Evolutionary conservation across 257 asterid species (phyloP).

Genomic region (Solanum piurae): DNA sequence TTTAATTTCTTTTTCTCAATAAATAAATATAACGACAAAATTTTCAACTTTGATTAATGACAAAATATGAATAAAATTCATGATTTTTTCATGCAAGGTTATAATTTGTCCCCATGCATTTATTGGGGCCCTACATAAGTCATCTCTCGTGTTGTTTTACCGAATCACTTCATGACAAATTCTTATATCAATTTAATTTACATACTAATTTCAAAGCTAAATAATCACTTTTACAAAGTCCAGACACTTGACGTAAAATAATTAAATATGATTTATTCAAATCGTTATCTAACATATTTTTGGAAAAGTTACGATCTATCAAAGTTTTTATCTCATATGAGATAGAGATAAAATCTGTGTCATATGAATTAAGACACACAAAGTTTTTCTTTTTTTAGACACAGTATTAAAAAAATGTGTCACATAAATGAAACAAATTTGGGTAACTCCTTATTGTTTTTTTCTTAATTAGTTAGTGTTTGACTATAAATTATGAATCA

Average conservation of each 20-base stretch:
- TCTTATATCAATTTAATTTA: not conserved
- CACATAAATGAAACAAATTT: too few species aligned
- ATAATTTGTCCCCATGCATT: not conserved
- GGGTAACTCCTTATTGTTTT: not conserved
- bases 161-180: slow-evolving; percentile 13
- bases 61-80: not conserved
- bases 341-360: not conserved
- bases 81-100: not conserved
- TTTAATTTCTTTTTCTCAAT: not conserved
- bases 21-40: not conserved
- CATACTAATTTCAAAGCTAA: not conserved
- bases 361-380: not conserved
- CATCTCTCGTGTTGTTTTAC: slow-evolving; percentile 3
- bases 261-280: not conserved
- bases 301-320: rapidly evolving
- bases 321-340: not conserved
- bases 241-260: not conserved
- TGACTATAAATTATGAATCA: not conserved
- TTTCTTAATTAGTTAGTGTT: not conserved
- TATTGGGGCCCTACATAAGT: not conserved
- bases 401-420: not conserved
- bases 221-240: not conserved
- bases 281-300: not conserved
- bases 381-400: not conserved
- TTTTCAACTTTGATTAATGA: not conserved